Evolutionary conservation across 768 basidiomycete genomes (phyloP), one percentile per base, ranked within the genome.

Genomic region (Terana coerulea): DNA sequence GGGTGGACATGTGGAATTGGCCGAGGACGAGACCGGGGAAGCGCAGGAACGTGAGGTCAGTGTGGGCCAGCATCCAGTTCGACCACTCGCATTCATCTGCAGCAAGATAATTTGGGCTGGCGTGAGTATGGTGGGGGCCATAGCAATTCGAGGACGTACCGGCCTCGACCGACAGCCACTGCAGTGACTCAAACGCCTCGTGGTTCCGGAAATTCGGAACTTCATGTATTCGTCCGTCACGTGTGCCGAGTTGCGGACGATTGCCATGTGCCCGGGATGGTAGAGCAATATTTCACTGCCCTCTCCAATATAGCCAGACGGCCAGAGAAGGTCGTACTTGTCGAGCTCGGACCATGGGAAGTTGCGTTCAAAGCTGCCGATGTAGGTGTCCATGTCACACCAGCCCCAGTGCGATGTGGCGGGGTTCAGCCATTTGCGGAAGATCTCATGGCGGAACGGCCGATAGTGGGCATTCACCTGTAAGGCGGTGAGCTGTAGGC

Each of bases 301-400:
- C 30, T 34, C 45, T n/a, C n/a, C n/a, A 29, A 30, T 46, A 9
- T 17, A 33, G n/a, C n/a, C 11, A 19, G 17, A 10, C 12, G 45
- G 45, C 17, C 31, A 46, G 31, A 46, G 17, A 7, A 46, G 9
- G 45, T 46, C 45, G 45, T 46, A 46, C 30, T 46, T 31, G 2
- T 21, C 19, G 31, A 33, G 30, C 29, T 46, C 45, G 45, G 31
- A 29, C 45, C 45, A 46, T 1, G 45, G 45, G 45, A 46, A 46
- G 45, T n/a, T 33, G 45, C 45, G 45, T 21, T 46, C 45, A 34
- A 46, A 46, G 45, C 25, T 46, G 45, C 45, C 45, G 29, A 46
- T 29, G 28, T 33, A 21, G 17, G 29, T 33, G 45, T 46, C 45
- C 45, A 46, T 46, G 30, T 46, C 45, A 33, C 45, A 46, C 30